These are phyloP conservation scores for Lindgomyces ingoldianus DNA, from an alignment of 495 filamentous ascomycete genomes.

Conservation along the genomic window DNA sequence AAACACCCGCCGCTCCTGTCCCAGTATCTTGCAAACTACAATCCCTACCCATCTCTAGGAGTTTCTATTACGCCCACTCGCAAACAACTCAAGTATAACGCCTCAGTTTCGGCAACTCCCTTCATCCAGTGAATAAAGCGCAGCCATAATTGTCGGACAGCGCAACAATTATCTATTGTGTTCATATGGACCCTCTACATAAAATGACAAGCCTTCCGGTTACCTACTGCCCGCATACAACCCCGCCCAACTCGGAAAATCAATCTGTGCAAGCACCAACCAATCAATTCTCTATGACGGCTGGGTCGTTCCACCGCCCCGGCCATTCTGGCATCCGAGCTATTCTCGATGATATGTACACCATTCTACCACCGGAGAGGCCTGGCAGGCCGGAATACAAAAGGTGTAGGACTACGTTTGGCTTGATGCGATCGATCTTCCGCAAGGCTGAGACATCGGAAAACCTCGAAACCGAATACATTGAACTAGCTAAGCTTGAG, in stretches of 20 bases:
- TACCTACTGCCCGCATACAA: too few relatives aligned
- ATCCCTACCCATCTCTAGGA: too few relatives aligned
- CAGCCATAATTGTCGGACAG: too few relatives aligned
- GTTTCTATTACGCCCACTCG: too few relatives aligned
- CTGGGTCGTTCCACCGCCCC: not conserved
- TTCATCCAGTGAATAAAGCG: too few relatives aligned
- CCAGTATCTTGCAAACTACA: too few relatives aligned
- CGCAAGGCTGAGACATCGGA: not conserved
- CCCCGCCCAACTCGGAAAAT: not conserved
- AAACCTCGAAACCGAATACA: not conserved
- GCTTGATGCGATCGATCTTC: not conserved
- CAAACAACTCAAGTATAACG: too few relatives aligned
- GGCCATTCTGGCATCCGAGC: not conserved
- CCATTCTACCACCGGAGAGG: conserved; percentile 3
- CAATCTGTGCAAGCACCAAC: not conserved
- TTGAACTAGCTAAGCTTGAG: not conserved
- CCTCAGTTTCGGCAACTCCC: too few relatives aligned
- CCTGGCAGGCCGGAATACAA: not conserved
- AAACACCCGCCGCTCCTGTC: too few relatives aligned
- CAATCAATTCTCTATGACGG: not conserved
- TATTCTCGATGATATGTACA: conserved; percentile 11
- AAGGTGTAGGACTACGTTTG: not conserved
- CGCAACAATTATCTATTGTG: too few relatives aligned
- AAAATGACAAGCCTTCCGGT: too few relatives aligned
- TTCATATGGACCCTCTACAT: too few relatives aligned